Base-by-base conservation (phyloP, 805 yeast genomes). In the Cyberlindnera americana region DNA sequence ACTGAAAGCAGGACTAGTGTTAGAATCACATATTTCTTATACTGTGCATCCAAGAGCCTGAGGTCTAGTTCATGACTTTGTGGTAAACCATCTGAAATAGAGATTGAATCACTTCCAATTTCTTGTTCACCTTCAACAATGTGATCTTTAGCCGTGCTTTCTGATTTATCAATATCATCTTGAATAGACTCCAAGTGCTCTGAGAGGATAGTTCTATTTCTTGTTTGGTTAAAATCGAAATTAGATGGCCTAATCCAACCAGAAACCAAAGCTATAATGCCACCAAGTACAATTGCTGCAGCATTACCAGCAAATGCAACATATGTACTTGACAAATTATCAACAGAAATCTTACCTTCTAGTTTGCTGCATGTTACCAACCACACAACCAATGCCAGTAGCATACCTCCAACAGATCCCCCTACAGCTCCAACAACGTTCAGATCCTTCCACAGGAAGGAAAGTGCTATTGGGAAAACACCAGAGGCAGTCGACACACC, bases 251-350 rank as follows among this genome's bases (percentile, higher is more conserved):
- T 56, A 27, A 66, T 53, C 34, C 59, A 42, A 4, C 70, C 59
- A 13, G 54, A 41, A 11, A 41, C 51, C 16, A 62, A 44, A 3
- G 70, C 53, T 29, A 63, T 53, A 9, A 65, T 40, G 24, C 67
- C 69, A n/a, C 70, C 66, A 38, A 64, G 47, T 6, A 59, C 50
- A 26, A 66, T 21, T 7, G 23, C 23, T 7, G 23, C 23, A 21
- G 23, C 52, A 41, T 63, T 67, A 22, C 72, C 73, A 13, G 69
- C 58, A 44, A 67, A 66, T 3, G 73, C 65, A 31, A 67, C 73
- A 64, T 67, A 63, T 19, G 60, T 57, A 29, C 59, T 45, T 18
- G 64, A 54, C 27, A 69, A 49, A 33, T 58, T 61, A 18, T 44
- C 53, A 21, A 66, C 66, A 31, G 43, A 61, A 33, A 69, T 59